A percentile compares a stretch with the other conserved stretches of the same genome.
Conservation (phyloP, 1,284 basidiomycete genomes). For the Agroathelia rolfsii region DNA sequence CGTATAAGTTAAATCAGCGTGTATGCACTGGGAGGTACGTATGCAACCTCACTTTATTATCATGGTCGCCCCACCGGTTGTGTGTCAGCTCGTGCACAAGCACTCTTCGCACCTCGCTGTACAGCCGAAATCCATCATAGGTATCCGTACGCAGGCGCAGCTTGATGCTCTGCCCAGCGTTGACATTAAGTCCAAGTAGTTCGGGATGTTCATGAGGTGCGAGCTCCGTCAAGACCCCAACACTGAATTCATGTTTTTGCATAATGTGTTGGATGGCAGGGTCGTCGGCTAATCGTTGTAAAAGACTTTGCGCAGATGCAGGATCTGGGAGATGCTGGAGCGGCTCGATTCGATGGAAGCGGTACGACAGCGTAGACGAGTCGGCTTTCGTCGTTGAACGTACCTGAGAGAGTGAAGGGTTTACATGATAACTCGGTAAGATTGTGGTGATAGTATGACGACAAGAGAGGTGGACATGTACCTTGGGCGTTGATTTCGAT, state of each 20-base stretch:
- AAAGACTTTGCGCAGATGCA: conserved; percentile 37
- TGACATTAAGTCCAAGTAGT: conserved; percentile 62
- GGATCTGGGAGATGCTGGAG: conserved; percentile 57
- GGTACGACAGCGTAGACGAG: conserved; percentile 32
- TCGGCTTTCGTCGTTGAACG: conserved; percentile 39
- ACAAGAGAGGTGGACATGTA: conserved; percentile 17
- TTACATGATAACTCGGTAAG: neutral
- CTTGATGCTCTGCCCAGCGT: conserved; percentile 52
- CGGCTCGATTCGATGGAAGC: conserved; percentile 55
- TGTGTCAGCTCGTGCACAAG: conserved; percentile 72
- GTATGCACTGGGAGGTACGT: neutral
- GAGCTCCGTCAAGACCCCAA: conserved; percentile 62
- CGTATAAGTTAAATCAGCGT: conserved; percentile 1
- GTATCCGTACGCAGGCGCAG: conserved; percentile 57
- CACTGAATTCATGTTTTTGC: conserved; percentile 53
- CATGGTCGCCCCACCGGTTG: conserved; percentile 64
- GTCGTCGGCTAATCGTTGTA: conserved; percentile 53
- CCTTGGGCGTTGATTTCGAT: conserved; percentile 48
- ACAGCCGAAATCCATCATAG: conserved; percentile 63
- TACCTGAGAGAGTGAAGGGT: conserved; percentile 26
- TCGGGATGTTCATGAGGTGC: conserved; percentile 58
- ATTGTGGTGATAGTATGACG: neutral
- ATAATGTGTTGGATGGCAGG: conserved; percentile 61
- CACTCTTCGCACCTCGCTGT: conserved; percentile 54
- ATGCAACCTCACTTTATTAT: conserved; percentile 48